Conservation (phyloP, 2,329 filamentous ascomycete genomes). For the Aspergillus pseudonomiae region DNA sequence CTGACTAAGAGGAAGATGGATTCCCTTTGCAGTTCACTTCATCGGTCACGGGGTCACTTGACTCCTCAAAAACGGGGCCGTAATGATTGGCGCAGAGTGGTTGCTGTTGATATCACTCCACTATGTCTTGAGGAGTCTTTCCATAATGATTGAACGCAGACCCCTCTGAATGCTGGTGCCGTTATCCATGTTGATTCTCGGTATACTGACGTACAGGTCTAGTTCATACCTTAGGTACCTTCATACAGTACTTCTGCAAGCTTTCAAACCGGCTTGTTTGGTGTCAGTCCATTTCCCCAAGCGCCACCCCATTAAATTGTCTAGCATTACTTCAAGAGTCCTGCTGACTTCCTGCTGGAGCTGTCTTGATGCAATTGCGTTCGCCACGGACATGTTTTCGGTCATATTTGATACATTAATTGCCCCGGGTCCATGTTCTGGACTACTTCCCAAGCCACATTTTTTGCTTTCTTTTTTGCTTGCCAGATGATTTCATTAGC, state of each 20-base stretch:
- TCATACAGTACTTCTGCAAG: constrained; percentile 2
- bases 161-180: not conserved
- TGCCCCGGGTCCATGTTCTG: constrained; percentile 11
- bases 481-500: constrained; percentile 4
- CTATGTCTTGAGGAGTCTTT: constrained; percentile 4
- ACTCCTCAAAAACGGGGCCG: constrained; percentile 24
- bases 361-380: constrained; percentile 30
- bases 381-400: constrained; percentile 31
- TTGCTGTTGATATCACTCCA: constrained; percentile 21
- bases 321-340: constrained; percentile 14
- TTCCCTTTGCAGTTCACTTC: constrained; percentile 17
- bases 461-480: constrained; percentile 8
- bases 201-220: constrained; percentile 9
- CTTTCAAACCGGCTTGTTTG: not conserved
- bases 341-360: constrained; percentile 32
- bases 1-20: constrained; percentile 21
- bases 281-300: constrained; percentile 4
- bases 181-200: constrained; percentile 6
- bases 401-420: constrained; percentile 4
- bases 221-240: not conserved
- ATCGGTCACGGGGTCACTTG: constrained; percentile 26
- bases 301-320: not conserved
- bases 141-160: constrained; percentile 5
- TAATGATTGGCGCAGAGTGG: constrained; percentile 21
- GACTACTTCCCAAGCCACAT: constrained; percentile 22